phyloP scores from a whole-genome alignment of 2,329 filamentous ascomycete genomes.

The Aureobasidium sp. region DNA sequence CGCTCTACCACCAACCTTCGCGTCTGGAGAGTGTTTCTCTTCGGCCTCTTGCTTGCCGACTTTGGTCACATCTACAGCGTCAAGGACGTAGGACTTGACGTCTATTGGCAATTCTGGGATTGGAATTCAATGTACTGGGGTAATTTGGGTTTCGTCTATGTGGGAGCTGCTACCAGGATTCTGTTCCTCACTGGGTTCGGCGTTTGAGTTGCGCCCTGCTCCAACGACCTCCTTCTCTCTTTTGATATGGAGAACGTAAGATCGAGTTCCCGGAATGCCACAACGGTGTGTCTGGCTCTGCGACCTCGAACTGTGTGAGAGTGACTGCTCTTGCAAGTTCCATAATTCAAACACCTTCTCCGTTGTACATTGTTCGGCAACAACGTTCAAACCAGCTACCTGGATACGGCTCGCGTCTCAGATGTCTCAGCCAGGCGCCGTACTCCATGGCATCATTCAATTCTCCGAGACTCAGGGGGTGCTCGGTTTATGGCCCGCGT shows the following conservation, averaged over 20 bases:
- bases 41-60: slow-evolving; percentile 64
- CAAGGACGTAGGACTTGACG: slow-evolving; percentile 44
- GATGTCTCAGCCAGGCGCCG: slow-evolving; percentile 8
- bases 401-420: slow-evolving; percentile 3
- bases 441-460: background rate
- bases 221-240: background rate
- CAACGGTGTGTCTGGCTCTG: slow-evolving; percentile 6
- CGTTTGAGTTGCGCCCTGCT: background rate
- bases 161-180: slow-evolving; percentile 25
- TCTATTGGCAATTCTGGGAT: slow-evolving; percentile 33
- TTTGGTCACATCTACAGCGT: slow-evolving; percentile 66
- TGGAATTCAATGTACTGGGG: slow-evolving; percentile 31
- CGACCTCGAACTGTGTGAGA: slow-evolving; percentile 3
- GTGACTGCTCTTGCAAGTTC: background rate
- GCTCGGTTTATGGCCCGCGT: background rate
- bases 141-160: slow-evolving; percentile 30
- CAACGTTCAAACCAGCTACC: background rate
- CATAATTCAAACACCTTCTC: background rate
- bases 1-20: slow-evolving; percentile 57
- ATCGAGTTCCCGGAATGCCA: background rate
- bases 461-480: slow-evolving; percentile 2
- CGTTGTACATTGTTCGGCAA: slow-evolving; percentile 8
- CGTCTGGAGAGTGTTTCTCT: slow-evolving; percentile 61
- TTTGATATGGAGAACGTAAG: background rate
- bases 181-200: slow-evolving; percentile 28